Base-by-base conservation (phyloP, 2,329 filamentous ascomycete species). In the Ilyonectria destructans region DNA sequence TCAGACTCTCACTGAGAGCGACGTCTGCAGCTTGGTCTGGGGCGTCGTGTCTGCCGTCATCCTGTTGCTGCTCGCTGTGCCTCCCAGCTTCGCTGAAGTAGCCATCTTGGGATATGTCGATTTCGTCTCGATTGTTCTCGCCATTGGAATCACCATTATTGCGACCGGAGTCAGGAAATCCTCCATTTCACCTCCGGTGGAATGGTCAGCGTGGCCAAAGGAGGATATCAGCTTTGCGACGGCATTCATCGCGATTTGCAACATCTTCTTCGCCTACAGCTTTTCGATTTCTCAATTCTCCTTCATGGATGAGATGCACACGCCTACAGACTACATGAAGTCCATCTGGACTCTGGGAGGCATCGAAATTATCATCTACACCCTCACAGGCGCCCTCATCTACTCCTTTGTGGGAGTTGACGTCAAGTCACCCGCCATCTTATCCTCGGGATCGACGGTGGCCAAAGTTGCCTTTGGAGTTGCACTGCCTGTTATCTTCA, bases 231-330 rank as follows among this genome's bases (percentile, higher is more conserved):
- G 80, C 26, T 80, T 90, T 23, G 81, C 82, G 51, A 81, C 85
- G 59, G 87, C 82, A 13, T 89, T 91, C 75, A 82, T 87, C 9
- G 85, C 87, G 2, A 83, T 90, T 29, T 84, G 82, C 71, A 92
- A 92, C 80, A 92, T 93, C 59, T 83, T 91, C 62, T 88, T 93
- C 64, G 90, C 91, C 56, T 93, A 90, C 81, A 83, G 88, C 68
- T 83, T 82, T 49, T 79, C 81, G 51, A 75, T 83, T 29, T 82
- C 79, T 74, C 81, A 83, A 72, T 82, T 83, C 74, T 80, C 77
- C 72, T 83, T 83, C 75, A 83, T 83, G 81, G 81, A 83, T 67
- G 81, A 83, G 74, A 83, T 83, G 81, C 81, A 83, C 75, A 82
- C 81, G 3, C 81, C 81, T n/a, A 29, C 45, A 5, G 80, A 83